Base-by-base conservation (phyloP, 257 asterid species). In the Nemophila menziesii region DNA sequence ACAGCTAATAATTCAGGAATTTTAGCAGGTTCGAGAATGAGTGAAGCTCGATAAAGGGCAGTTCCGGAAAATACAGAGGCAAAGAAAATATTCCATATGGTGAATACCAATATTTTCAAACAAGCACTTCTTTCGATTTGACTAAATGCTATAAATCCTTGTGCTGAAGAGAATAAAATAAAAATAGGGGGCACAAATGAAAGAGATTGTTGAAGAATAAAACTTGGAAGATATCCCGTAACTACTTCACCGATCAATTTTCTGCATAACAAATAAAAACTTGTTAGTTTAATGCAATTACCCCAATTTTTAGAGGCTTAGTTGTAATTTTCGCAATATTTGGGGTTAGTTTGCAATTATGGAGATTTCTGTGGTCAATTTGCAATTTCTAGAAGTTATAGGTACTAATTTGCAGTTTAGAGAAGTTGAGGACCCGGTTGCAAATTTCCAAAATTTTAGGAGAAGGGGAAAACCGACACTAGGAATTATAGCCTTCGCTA, bases 181-280 rank as follows among this genome's bases (percentile, higher is more conserved):
- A 90, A 81, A 61, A 77, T 63, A 13, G 93, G 82, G 33, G 96
- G 99, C 55, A 90, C 71, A 18, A 73, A 46, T 48, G 69, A 65
- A 26, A 77, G 61, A 60, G 85, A 85, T 62, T 48, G 24, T 62
- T 79, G 81, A 55, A 90, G 99, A 52, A 90, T 69, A 53, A 81
- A 80, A 75, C 96, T 90, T 16, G 99, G 99, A 57, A 90, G 77
- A 79, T 90, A 90, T 56, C 99, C 99, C 8, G 99, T 90, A 44
- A 90, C 52, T 55, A 85, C 78, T 69, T 71, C 83, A 72, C 92
- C 71, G 56, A 90, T 62, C 49, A 85, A 39, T 37, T 64, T 39
- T 62, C 98, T 90, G 93, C 72, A 69, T 38, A 26, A 26, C 33
- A 26, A 26, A 26, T 26, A 4, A 26, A 26, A 26, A 26, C 33